Percentiles rank a stretch among this genome's conserved stretches.
Conservation (phyloP, 495 filamentous ascomycete species). For the Trichoderma gamsii region DNA sequence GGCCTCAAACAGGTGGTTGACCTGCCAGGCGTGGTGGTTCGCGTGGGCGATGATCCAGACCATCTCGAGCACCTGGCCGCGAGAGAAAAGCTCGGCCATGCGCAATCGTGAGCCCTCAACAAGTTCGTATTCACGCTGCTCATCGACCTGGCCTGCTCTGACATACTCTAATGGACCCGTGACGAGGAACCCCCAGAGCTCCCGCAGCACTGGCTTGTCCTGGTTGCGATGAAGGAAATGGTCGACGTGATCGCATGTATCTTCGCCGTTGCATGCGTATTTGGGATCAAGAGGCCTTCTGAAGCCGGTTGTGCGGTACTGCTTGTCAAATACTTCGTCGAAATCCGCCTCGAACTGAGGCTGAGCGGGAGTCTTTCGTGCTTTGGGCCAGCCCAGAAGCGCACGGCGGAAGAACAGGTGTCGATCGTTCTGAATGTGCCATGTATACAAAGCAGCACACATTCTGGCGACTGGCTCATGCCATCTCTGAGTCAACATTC, state of each 20-base stretch:
- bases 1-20: conserved; percentile 33
- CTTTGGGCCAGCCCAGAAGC: conserved; percentile 26
- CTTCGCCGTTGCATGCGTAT: conserved; percentile 27
- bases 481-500: conserved; percentile 27
- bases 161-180: conserved; percentile 26
- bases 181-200: conserved; percentile 26
- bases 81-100: conserved; percentile 25
- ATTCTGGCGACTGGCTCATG: conserved; percentile 25
- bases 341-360: conserved; percentile 28
- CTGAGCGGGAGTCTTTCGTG: conserved; percentile 19
- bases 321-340: conserved; percentile 29
- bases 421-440: conserved; percentile 30
- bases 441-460: conserved; percentile 25
- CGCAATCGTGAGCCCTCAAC: conserved; percentile 21
- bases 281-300: conserved; percentile 24
- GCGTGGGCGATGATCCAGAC: conserved; percentile 31
- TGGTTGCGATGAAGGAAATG: conserved; percentile 18
- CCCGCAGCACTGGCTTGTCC: conserved; percentile 19
- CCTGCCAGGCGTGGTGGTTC: conserved; percentile 33
- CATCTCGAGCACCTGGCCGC: conserved; percentile 29
- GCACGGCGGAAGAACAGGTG: conserved; percentile 29
- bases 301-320: conserved; percentile 29
- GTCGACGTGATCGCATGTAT: conserved; percentile 27
- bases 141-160: conserved; percentile 23
- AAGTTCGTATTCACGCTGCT: conserved; percentile 21